These are phyloP conservation scores for Rosa multiflora DNA, from an alignment of 306 rosid genomes.

Conservation along the genomic window DNA sequence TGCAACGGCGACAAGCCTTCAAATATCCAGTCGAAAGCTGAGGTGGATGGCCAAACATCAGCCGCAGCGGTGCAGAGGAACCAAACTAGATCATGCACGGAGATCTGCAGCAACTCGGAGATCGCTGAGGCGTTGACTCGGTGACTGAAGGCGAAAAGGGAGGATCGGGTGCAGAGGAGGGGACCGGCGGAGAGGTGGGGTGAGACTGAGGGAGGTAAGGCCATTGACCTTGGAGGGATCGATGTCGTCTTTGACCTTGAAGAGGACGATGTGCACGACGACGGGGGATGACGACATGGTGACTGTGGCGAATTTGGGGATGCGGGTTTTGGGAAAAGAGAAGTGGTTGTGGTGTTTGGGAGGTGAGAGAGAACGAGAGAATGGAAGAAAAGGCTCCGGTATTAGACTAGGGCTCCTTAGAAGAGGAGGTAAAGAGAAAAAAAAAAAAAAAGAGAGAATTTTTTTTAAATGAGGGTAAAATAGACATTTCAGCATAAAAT, in stretches of 20 bases:
- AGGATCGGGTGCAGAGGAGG: slow-evolving; percentile 57
- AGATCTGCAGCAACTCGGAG: no score
- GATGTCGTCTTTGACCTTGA: slow-evolving; percentile 72
- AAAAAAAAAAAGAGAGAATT: no score
- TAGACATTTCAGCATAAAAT: no score
- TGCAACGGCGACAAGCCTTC: no score
- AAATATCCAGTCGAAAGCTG: no score
- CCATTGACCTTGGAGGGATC: slow-evolving; percentile 58
- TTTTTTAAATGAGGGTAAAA: no score
- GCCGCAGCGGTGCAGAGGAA: no score
- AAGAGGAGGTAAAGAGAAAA: no score
- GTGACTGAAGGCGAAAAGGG: slow-evolving; percentile 40
- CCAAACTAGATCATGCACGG: no score
- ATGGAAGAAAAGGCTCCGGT: background rate
- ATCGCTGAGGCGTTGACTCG: no score
- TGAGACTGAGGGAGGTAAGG: slow-evolving; percentile 55
- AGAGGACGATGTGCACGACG: slow-evolving; percentile 76
- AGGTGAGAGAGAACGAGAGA: slow-evolving; percentile 25
- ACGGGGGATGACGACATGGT: slow-evolving; percentile 35
- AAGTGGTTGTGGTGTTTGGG: slow-evolving; percentile 14
- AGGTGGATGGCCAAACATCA: no score
- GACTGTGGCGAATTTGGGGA: slow-evolving; percentile 14
- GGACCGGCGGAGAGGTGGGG: slow-evolving; percentile 70
- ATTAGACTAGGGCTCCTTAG: no score
- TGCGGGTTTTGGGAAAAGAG: background rate